phyloP scores from a whole-genome alignment of 345 rosid species.

The Arabis hirsuta region DNA sequence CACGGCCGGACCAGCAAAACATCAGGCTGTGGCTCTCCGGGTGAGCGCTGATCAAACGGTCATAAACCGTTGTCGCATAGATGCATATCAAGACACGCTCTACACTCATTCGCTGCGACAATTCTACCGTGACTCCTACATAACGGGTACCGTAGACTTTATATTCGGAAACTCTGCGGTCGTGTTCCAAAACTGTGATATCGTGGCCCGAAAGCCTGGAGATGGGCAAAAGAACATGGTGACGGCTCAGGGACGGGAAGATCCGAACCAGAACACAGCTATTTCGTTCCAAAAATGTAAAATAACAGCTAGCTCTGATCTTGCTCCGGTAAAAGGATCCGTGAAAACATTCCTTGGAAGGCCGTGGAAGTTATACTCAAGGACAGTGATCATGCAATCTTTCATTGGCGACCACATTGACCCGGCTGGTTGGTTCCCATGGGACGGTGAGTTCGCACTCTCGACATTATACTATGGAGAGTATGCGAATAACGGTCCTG shows the following conservation, averaged over 20 bases:
- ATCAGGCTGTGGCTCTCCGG: slow-evolving; percentile 88
- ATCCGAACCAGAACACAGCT: slow-evolving; percentile 74
- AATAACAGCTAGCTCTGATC: slow-evolving; percentile 58
- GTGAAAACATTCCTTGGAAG: slow-evolving; percentile 74
- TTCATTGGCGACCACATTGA: slow-evolving; percentile 64
- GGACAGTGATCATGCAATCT: slow-evolving; percentile 72
- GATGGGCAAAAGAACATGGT: slow-evolving; percentile 63
- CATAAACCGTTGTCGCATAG: slow-evolving; percentile 71
- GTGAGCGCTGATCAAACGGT: slow-evolving; percentile 80
- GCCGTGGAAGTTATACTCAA: slow-evolving; percentile 80
- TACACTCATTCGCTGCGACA: slow-evolving; percentile 74
- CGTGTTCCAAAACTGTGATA: slow-evolving; percentile 70
- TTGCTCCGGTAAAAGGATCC: slow-evolving; percentile 51
- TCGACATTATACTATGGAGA: slow-evolving; percentile 80
- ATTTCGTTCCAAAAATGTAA: slow-evolving; percentile 77
- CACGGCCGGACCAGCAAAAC: slow-evolving; percentile 76
- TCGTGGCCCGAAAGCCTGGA: slow-evolving; percentile 70
- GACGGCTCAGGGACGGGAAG: slow-evolving; percentile 78
- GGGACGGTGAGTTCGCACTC: slow-evolving; percentile 69
- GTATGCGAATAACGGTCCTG: slow-evolving; percentile 72
- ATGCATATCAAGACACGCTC: slow-evolving; percentile 79
- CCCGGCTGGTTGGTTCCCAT: slow-evolving; percentile 78
- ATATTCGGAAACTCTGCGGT: slow-evolving; percentile 75
- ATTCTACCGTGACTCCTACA: slow-evolving; percentile 65
- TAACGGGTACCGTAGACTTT: slow-evolving; percentile 83